Percentiles rank a stretch among this genome's conserved stretches.
Conservation (phyloP, 768 basidiomycete genomes). For the Trametes cingulata region DNA sequence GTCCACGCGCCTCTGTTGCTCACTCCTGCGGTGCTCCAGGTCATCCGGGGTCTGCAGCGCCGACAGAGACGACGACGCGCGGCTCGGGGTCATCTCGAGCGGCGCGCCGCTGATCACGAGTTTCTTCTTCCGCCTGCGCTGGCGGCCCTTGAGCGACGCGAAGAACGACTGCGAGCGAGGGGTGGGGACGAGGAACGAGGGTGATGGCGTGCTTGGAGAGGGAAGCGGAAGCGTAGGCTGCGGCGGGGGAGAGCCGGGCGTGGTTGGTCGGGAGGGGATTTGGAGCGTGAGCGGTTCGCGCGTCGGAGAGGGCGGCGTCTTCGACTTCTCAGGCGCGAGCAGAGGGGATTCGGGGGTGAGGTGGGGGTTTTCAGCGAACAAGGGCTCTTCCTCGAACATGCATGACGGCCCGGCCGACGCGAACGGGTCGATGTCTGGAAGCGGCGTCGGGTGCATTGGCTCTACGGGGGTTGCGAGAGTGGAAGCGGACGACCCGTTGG, state of each 20-base stretch:
- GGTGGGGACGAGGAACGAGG: slow-evolving; percentile 27
- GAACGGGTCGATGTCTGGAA: slow-evolving; percentile 25
- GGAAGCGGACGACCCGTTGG: slow-evolving; percentile 23
- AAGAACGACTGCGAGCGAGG: slow-evolving; percentile 26
- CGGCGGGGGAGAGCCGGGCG: slow-evolving; percentile 22
- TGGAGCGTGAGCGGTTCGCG: slow-evolving; percentile 5
- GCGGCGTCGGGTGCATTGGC: slow-evolving; percentile 4
- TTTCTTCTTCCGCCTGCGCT: slow-evolving; percentile 27
- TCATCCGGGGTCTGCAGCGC: slow-evolving; percentile 6
- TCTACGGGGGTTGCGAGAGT: slow-evolving; percentile 28
- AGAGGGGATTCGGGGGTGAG: slow-evolving; percentile 12
- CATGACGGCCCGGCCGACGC: slow-evolving; percentile 20
- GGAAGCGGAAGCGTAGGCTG: slow-evolving; percentile 30
- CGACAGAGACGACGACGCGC: slow-evolving; percentile 6
- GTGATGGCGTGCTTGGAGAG: slow-evolving; percentile 27
- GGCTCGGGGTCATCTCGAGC: neutral
- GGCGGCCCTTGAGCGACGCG: slow-evolving; percentile 19
- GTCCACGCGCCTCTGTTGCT: slow-evolving; percentile 22
- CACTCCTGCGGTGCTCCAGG: slow-evolving; percentile 7
- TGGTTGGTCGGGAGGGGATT: slow-evolving; percentile 19
- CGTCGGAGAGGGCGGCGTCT: slow-evolving; percentile 6
- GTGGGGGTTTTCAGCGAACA: slow-evolving; percentile 18
- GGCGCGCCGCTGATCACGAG: slow-evolving; percentile 27
- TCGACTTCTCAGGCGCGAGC: slow-evolving; percentile 1
- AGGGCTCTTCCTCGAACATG: slow-evolving; percentile 13